Evolutionary conservation across 306 rosid species (phyloP), one percentile per base, ranked within the genome.

Genomic region (Gynostemma pentaphyllum): DNA sequence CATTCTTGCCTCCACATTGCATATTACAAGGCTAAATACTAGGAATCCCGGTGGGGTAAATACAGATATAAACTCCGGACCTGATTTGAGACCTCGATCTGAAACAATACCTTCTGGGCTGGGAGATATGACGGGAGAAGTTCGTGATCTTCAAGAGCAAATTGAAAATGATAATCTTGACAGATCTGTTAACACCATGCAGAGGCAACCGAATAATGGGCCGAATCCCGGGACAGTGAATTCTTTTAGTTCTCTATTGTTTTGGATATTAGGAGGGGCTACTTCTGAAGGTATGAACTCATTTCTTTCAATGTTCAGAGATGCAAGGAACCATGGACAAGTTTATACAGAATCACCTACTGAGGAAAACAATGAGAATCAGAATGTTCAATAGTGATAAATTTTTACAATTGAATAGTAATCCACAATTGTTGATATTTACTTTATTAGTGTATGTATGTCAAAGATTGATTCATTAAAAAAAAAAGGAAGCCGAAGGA

Each of bases 211-310:
- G 32, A 87, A 88, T 49, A 78, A 70, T 44, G 95, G 76, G 64
- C 81, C n/a, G n/a, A n/a, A 83, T 76, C 89, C 94, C 0, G 91
- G 96, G 24, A 50, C 80, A 60, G 83, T 79, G 82, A 88, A 74
- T 69, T 80, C 90, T 14, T 84, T 92, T 76, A 84, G 97, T 68
- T 92, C 99, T 60, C 75, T 94, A 76, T 72, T 92, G 72, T 49
- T 94, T 69, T 81, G 94, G 94, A 86, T 94, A 72, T 74, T 94
- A 64, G 97, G 97, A 65, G 97, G 97, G 37, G 97, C 87, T 66
- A 78, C 99, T 54, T 81, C 95, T 8, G 95, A 94, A 82, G 88
- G 97, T 70, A 84, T 76, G 41, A 94, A 80, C 86, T 84, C 96
- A 0, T 78, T 92, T 54, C 81, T 85, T 56, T 88, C 99, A 52